These are phyloP conservation scores for Oryza coarctata DNA, from an alignment of 176 grass and related monocot genomes.

Conservation along the genomic window DNA sequence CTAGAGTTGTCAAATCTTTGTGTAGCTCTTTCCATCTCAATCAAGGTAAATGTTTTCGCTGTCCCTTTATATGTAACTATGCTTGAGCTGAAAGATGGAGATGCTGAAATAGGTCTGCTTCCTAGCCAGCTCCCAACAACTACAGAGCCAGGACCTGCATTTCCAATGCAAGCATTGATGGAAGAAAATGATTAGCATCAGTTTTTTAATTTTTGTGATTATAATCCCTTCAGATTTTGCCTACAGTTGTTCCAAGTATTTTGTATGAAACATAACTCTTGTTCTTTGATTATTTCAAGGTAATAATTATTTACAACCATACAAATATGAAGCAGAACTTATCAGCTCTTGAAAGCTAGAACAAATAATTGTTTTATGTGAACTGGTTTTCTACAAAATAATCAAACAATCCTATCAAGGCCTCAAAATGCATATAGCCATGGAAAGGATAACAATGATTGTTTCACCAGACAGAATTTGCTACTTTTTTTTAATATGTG, in stretches of 20 bases:
- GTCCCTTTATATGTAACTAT: constrained; percentile 80
- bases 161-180: constrained; percentile 34
- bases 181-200: not conserved
- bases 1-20: constrained; percentile 69
- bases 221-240: constrained; percentile 4
- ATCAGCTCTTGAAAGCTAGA: constrained; percentile 29
- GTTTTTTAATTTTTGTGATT: constrained; percentile 13
- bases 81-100: constrained; percentile 80
- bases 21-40: constrained; percentile 90
- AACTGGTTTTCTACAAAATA: constrained; percentile 2
- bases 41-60: constrained; percentile 72
- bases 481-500: constrained; percentile 2
- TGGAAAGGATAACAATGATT: constrained; percentile 16
- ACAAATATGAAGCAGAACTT: constrained; percentile 23
- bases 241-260: constrained; percentile 7
- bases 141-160: constrained; percentile 51
- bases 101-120: constrained; percentile 64
- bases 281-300: not conserved
- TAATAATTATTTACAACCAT: constrained; percentile 1
- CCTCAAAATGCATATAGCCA: constrained; percentile 28
- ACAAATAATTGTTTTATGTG: not conserved
- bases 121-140: constrained; percentile 34
- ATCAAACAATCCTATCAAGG: not conserved
- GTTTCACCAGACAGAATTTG: constrained; percentile 18
- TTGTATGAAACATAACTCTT: constrained; percentile 9